Base-by-base conservation (phyloP, 495 filamentous ascomycete genomes). In the Aspergillus heteromorphus region DNA sequence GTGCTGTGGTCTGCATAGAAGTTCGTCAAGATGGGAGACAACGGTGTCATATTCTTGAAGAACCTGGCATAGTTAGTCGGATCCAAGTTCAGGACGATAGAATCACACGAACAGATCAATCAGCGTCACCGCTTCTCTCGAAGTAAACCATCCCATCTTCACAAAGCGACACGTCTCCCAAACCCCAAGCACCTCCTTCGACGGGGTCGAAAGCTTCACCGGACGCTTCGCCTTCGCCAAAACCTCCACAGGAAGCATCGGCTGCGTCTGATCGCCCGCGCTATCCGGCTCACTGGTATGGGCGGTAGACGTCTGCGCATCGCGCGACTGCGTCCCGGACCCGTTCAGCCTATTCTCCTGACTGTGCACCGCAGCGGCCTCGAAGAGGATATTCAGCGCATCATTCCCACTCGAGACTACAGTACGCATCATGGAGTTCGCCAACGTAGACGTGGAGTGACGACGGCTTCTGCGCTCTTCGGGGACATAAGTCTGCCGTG, bases 141-240 rank as follows among this genome's bases (percentile, higher is more conserved):
- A 74, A 6, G 72, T 75, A 48, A 80, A 78, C 76, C 75, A 79
- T 0, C 78, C 78, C 72, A 79, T 78, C 47, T 71, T 74, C 27
- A 80, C 76, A 56, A 76, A 79, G 4, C 76, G 75, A 60, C 75
- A 79, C 1, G 73, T 60, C 43, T 74, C 73, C 78, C 78, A 80
- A 7, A 77, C 55, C 47, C 60, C 53, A n/a, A 80, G 65, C 1
- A 71, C 71, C 20, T 70, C 71, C 16, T 59, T 57, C 1, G 62
- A 51, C 7, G 57, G 62, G 16, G 68, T 23, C 1, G 70, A 73
- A 13, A 76, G 42, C 9, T 68, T 59, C 16, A 72, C 65, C 1
- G 69, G 71, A 11, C 31, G 62, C 21, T 61, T 55, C 17, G 55
- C 55, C 30, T 58, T 59, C 1, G 63, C 45, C 19, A 62, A 34